These are phyloP conservation scores for Jimgerdemannia lactiflua DNA, from an alignment of 192 early-diverging fungal genomes.

Conservation along the genomic window DNA sequence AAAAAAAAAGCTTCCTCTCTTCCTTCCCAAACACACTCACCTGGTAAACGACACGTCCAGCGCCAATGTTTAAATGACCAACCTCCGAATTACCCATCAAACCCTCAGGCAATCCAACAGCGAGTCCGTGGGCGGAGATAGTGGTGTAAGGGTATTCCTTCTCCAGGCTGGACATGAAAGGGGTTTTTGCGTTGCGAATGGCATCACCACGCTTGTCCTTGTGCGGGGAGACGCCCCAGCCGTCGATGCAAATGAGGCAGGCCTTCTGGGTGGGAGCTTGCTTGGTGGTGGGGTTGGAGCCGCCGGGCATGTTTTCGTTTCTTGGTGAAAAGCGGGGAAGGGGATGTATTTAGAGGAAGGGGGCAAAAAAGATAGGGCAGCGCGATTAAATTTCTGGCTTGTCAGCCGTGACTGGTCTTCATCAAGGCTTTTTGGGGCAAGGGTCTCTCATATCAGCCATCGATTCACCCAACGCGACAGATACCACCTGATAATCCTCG, in stretches of 20 bases:
- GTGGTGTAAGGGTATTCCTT: constrained; percentile 71
- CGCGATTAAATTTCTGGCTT: too few species aligned
- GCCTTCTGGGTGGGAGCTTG: constrained; percentile 56
- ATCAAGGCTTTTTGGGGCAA: too few species aligned
- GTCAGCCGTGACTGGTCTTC: too few species aligned
- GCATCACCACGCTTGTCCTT: constrained; percentile 80
- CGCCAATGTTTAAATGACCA: constrained; percentile 99
- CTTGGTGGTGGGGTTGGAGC: constrained; percentile 26
- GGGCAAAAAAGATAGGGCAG: constrained; percentile 13
- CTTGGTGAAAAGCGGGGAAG: not conserved
- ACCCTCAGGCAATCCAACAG: constrained; percentile 97
- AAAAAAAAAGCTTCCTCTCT: not conserved
- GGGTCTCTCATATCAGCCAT: too few species aligned
- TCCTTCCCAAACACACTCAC: constrained; percentile 28
- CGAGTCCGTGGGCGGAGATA: constrained; percentile 90
- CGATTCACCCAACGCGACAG: too few species aligned
- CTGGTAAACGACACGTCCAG: constrained; percentile 98
- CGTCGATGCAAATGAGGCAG: constrained; percentile 94
- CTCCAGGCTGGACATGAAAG: constrained; percentile 85
- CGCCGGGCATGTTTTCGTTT: constrained; percentile 26
- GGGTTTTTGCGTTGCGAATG: constrained; percentile 89
- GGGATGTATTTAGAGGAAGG: not conserved
- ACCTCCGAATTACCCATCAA: constrained; percentile 99
- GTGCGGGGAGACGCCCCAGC: constrained; percentile 89
- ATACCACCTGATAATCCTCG: too few species aligned